Conservation (phyloP, 305 asterid genomes). For the Fraxinus greggii region DNA sequence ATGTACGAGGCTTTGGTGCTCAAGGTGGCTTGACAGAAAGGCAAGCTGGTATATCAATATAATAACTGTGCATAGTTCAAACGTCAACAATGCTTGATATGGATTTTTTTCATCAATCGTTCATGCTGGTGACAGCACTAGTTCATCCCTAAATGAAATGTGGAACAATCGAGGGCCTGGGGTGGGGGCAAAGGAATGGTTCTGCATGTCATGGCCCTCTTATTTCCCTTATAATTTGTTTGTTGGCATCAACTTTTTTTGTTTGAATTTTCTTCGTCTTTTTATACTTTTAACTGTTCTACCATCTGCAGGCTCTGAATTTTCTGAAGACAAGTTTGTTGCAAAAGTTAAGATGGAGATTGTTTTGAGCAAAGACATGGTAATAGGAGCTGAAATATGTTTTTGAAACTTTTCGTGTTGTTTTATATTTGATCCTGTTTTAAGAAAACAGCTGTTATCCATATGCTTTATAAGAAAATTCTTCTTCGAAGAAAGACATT, state of each 20-base stretch:
- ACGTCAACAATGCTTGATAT: neutral
- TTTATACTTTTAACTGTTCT: conserved; percentile 16
- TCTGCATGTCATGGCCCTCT: neutral
- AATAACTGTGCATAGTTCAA: conserved; percentile 10
- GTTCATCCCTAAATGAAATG: neutral
- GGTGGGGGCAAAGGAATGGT: neutral
- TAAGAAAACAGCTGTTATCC: conserved; percentile 6
- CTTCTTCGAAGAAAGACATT: neutral
- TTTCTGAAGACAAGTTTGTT: conserved; percentile 77
- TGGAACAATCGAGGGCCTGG: neutral
- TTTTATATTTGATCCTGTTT: neutral
- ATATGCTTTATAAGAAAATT: neutral
- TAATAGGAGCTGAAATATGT: conserved; percentile 22
- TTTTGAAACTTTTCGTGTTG: neutral
- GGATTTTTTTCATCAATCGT: neutral
- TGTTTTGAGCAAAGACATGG: conserved; percentile 90
- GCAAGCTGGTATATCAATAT: conserved; percentile 62
- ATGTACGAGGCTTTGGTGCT: conserved; percentile 92
- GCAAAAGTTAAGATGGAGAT: conserved; percentile 91
- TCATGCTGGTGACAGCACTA: neutral
- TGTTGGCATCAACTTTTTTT: neutral
- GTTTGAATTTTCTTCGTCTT: neutral
- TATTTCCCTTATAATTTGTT: neutral
- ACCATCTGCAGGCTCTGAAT: conserved; percentile 72
- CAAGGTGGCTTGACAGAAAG: conserved; percentile 90